Evolutionary conservation across 2,329 filamentous ascomycete genomes (phyloP), one percentile per base, ranked within the genome.

Genomic region (Elsinoe necatrix): DNA sequence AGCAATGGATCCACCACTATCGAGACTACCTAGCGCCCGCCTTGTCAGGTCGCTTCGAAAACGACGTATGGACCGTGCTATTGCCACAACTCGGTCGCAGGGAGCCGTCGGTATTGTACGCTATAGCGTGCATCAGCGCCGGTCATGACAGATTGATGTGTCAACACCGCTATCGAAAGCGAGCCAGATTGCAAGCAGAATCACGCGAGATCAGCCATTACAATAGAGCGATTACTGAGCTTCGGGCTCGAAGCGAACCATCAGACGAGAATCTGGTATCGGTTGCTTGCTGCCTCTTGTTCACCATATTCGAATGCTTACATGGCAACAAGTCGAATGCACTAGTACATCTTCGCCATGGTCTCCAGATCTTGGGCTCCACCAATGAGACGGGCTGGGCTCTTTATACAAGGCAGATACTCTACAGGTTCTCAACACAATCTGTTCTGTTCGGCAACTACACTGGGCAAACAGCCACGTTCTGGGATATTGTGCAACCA

Each of bases 241-340:
- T 70, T 55, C 65, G 65, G 35, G 29, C 50, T 16, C 60, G 67
- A 29, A 57, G 8, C 8, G 25, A 29, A 7, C 20, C 48, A 2
- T 9, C 14, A 18, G 25, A 52, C 12, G 14, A 11, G 16, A 27
- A 39, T 37, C 31, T 52, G 1, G 48, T 52, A 11, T 23, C 68
- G 8, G 57, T 69, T 6, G 52, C 69, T 3, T 67, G 65, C 56
- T 65, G 64, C 12, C 56, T 70, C 14, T 34, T 70, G 20, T 66
- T 65, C 57, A 63, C 67, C 11, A 66, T 68, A 35, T 67, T 69
- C 52, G 68, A 70, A 54, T 61, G 65, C n/a, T 55, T 69, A 23
- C 60, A 64, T 23, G 65, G 68, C 23, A 60, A 60, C 20, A 68
- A 66, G 16, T 57, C 65, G 5, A 63, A 66, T n/a, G 66, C 65